phyloP scores from a whole-genome alignment of 805 yeast species.

The Starmerella davenportii region DNA sequence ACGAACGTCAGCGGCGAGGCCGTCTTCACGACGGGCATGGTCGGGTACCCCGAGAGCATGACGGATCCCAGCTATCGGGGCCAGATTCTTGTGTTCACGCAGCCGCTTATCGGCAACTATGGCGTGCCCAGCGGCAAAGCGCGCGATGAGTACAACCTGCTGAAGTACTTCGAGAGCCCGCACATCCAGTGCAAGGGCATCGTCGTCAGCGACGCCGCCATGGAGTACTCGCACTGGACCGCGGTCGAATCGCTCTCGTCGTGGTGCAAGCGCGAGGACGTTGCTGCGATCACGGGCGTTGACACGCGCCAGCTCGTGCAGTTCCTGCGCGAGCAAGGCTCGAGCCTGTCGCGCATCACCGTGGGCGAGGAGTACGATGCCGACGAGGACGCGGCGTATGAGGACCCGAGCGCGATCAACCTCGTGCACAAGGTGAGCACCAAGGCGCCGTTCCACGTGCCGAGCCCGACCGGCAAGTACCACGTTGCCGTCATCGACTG shows the following conservation, averaged over 20 bases:
- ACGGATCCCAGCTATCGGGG: constrained; percentile 97
- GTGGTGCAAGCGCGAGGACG: constrained; percentile 94
- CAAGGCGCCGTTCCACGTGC: constrained; percentile 78
- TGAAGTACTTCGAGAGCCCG: constrained; percentile 84
- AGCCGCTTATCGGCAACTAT: constrained; percentile 92
- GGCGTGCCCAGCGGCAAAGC: constrained; percentile 83
- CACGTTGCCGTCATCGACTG: constrained; percentile 93
- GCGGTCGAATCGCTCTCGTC: constrained; percentile 89
- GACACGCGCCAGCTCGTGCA: constrained; percentile 92
- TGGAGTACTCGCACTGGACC: constrained; percentile 97
- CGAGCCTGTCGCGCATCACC: constrained; percentile 76
- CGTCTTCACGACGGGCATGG: constrained; percentile 92
- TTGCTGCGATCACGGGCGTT: constrained; percentile 90
- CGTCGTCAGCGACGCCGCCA: constrained; percentile 87
- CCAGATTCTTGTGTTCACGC: constrained; percentile 90
- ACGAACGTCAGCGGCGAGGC: constrained; percentile 90
- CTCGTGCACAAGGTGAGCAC: constrained; percentile 89
- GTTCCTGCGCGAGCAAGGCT: constrained; percentile 87
- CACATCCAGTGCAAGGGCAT: constrained; percentile 86
- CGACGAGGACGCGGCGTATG: constrained; percentile 75
- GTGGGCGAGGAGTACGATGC: constrained; percentile 85
- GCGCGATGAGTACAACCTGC: constrained; percentile 67
- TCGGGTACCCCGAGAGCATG: constrained; percentile 97
- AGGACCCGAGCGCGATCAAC: constrained; percentile 77
- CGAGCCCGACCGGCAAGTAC: constrained; percentile 32